A percentile compares a stretch with the other conserved stretches of the same genome.
Conservation (phyloP, 441 rosid genomes). For the Syzygium malaccense region DNA sequence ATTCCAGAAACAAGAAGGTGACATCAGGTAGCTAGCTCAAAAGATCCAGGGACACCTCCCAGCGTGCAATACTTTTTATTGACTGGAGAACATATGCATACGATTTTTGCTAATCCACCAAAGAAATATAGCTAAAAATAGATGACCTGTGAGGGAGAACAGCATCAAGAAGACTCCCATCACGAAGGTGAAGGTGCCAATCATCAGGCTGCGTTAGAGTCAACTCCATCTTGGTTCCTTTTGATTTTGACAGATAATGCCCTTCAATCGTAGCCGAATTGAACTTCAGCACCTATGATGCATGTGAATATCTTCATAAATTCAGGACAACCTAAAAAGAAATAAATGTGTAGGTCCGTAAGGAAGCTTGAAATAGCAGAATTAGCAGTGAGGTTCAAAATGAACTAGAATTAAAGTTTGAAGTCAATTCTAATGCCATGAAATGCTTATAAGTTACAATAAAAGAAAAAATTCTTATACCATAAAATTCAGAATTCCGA, state of each 20-base stretch:
- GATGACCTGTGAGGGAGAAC: slow-evolving; percentile 68
- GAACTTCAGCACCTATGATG: background rate
- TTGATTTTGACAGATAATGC: background rate
- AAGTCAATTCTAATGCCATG: background rate
- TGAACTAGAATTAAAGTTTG: background rate
- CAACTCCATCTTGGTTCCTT: slow-evolving; percentile 41
- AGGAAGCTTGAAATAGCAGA: background rate
- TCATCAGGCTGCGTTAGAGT: slow-evolving; percentile 72
- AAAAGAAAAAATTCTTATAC: background rate
- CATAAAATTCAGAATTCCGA: background rate
- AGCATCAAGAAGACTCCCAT: slow-evolving; percentile 61
- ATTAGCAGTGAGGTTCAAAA: background rate
- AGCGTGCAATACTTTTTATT: background rate
- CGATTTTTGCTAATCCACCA: background rate
- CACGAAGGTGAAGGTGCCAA: slow-evolving; percentile 95
- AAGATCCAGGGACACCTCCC: background rate
- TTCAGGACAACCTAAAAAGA: background rate
- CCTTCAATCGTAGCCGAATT: background rate
- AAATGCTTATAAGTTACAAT: background rate
- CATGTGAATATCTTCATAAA: background rate
- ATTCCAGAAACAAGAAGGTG: background rate
- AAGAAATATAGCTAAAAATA: background rate
- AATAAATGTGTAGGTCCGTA: background rate
- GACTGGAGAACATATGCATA: background rate
- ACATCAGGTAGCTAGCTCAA: background rate